phyloP scores from a whole-genome alignment of 805 yeast genomes.

The Saccharomycopsis synnaedendra region DNA sequence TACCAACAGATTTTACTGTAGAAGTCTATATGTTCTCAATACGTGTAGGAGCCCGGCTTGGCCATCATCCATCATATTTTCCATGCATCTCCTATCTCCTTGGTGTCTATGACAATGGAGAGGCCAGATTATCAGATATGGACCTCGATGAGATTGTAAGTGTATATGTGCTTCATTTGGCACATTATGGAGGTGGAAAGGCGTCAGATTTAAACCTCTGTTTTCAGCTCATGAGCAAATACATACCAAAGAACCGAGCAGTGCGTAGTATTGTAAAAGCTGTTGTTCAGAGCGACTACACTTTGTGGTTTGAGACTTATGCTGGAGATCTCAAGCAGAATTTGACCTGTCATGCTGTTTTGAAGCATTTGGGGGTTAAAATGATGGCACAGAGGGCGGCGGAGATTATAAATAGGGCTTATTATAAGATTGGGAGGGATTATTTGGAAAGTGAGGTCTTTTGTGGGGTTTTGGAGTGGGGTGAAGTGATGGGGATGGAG shows the following conservation, averaged over 20 bases:
- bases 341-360: not conserved
- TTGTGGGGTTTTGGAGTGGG: constrained; percentile 1
- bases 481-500: not conserved
- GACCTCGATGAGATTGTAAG: constrained; percentile 32
- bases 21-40: constrained; percentile 40
- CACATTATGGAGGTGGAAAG: constrained; percentile 16
- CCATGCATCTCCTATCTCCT: constrained; percentile 34
- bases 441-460: constrained; percentile 10
- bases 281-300: constrained; percentile 4
- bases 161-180: constrained; percentile 33
- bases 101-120: constrained; percentile 19
- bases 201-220: constrained; percentile 1
- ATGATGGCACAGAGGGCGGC: not conserved
- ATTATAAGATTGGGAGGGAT: constrained; percentile 1
- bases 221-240: constrained; percentile 1
- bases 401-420: not conserved
- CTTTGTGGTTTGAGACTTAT: constrained; percentile 9
- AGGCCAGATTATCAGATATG: not conserved
- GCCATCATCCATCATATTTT: constrained; percentile 45
- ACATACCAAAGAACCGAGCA: constrained; percentile 2
- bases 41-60: constrained; percentile 33
- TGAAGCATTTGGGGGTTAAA: constrained; percentile 3
- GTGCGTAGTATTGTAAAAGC: constrained; percentile 2
- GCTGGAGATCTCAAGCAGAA: constrained; percentile 3
- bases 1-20: constrained; percentile 31